Evolutionary conservation across 192 early-diverging fungal species (phyloP).

Genomic region (Coemansia sp.): DNA sequence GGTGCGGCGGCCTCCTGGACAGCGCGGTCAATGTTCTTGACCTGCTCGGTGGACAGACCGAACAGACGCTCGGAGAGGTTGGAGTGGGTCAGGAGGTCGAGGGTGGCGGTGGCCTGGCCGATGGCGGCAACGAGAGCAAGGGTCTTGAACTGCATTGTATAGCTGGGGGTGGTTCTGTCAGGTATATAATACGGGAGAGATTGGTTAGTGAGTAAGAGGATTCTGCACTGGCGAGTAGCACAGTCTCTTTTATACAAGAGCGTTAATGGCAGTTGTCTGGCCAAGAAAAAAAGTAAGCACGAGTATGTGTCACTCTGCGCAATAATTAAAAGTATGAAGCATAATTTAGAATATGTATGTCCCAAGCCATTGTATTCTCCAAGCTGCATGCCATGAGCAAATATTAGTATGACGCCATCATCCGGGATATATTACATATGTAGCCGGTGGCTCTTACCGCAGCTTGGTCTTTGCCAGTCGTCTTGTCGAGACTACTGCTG

Average conservation of each 20-base stretch:
- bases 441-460: neutral
- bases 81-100: slow-evolving; percentile 52
- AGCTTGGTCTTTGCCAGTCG: no score
- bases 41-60: slow-evolving; percentile 52
- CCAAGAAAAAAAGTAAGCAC: neutral
- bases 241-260: slow-evolving; percentile 4
- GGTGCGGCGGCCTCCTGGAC: slow-evolving; percentile 53
- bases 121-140: slow-evolving; percentile 47
- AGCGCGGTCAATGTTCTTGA: slow-evolving; percentile 54
- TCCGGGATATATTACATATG: neutral
- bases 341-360: slow-evolving; percentile 13
- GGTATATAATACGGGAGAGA: slow-evolving; percentile 8
- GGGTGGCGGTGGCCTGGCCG: slow-evolving; percentile 52
- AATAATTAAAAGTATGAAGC: slow-evolving; percentile 1
- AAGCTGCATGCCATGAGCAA: neutral
- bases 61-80: slow-evolving; percentile 52
- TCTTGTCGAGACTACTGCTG: neutral
- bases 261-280: neutral
- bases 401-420: neutral
- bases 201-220: neutral
- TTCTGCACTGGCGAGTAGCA: neutral
- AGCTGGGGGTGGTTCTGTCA: slow-evolving; percentile 3
- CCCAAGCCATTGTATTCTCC: slow-evolving; percentile 18
- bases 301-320: neutral
- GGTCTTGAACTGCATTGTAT: slow-evolving; percentile 52